Evolutionary conservation across 2,329 filamentous ascomycete species (phyloP).

Genomic region (Pochonia chlamydosporia): DNA sequence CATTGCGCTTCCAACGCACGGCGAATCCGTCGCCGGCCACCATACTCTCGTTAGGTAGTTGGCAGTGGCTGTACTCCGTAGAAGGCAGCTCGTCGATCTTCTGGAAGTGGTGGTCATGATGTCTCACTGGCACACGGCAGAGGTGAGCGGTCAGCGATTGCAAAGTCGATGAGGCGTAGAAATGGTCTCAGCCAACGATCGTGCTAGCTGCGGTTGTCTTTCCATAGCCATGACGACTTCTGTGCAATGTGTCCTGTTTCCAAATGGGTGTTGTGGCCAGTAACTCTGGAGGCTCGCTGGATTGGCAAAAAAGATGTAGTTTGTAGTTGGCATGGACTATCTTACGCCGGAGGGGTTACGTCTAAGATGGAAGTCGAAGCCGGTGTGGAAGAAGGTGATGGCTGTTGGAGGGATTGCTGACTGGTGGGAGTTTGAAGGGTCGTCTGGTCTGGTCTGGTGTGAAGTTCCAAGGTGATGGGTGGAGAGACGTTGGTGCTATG

Average conservation of each 20-base stretch:
- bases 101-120: not conserved
- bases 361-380: not conserved
- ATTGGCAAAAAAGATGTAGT: not conserved
- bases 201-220: no score
- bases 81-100: no score
- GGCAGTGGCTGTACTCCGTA: no score
- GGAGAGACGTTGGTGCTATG: no score
- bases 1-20: not conserved
- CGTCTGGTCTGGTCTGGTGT: no score
- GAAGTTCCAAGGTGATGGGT: no score
- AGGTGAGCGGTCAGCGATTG: not conserved
- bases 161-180: not conserved
- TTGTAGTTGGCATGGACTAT: not conserved
- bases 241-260: not conserved
- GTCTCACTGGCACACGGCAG: not conserved
- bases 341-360: not conserved
- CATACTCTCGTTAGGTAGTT: no score
- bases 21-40: not conserved
- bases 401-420: not conserved
- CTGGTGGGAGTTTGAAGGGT: not conserved
- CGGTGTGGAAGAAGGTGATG: not conserved
- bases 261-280: no score
- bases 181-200: not conserved
- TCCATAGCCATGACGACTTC: not conserved
- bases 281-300: not conserved